Evolutionary conservation across 2,329 filamentous ascomycete species (phyloP).

Genomic region (Berkeleyomyces rouxiae): DNA sequence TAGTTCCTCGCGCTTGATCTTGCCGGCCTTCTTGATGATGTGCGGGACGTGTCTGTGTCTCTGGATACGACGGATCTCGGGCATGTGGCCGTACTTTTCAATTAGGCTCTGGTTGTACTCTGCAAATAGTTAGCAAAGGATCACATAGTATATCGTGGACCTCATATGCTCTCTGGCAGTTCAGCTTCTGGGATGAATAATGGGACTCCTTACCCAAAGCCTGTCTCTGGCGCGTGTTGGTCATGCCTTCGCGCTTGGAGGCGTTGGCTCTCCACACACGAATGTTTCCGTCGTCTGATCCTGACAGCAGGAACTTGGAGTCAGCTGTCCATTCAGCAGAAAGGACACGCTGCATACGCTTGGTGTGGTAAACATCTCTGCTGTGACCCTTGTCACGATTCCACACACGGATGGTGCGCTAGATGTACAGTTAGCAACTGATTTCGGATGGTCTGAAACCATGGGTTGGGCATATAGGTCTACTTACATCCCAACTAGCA

Average conservation of each 20-base stretch:
- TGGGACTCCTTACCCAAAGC: constrained; percentile 33
- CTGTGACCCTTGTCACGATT: constrained; percentile 64
- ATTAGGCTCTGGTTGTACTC: constrained; percentile 83
- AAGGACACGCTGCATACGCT: constrained; percentile 93
- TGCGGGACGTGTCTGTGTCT: constrained; percentile 83
- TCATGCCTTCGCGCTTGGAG: constrained; percentile 67
- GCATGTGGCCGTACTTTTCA: constrained; percentile 83
- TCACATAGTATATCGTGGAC: background rate
- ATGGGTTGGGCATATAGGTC: background rate
- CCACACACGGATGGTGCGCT: constrained; percentile 71
- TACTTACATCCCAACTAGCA: constrained; percentile 50
- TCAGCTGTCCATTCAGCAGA: constrained; percentile 74
- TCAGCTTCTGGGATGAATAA: background rate
- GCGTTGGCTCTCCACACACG: constrained; percentile 80
- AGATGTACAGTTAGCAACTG: constrained; percentile 4
- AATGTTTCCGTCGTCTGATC: constrained; percentile 79
- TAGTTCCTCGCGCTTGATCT: constrained; percentile 87
- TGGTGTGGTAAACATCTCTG: constrained; percentile 90
- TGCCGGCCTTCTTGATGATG: constrained; percentile 83
- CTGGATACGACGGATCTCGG: constrained; percentile 79
- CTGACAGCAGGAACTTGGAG: constrained; percentile 74
- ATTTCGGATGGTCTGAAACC: constrained; percentile 38
- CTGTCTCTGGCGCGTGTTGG: constrained; percentile 68
- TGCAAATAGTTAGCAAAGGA: constrained; percentile 4
- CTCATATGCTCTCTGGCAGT: background rate